Evolutionary conservation across 495 filamentous ascomycete genomes (phyloP).

Genomic region (Hypoxylon intermedium): DNA sequence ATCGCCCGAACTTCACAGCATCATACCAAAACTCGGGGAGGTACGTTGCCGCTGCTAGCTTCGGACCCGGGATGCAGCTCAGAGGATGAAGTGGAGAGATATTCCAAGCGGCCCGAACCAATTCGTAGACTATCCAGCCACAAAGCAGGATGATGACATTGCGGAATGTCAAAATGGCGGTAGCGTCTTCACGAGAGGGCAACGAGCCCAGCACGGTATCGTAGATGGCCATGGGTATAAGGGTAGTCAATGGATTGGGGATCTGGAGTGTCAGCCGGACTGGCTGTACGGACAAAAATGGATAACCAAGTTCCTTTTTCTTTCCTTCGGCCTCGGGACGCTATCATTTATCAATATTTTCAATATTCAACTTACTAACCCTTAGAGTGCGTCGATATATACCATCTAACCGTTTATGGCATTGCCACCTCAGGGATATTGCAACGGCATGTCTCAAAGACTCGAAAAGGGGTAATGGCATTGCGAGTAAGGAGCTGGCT

Average conservation of each 20-base stretch:
- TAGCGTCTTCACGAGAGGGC: slow-evolving; percentile 2
- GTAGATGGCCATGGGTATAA: slow-evolving; percentile 19
- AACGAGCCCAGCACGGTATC: background rate
- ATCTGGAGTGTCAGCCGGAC: background rate
- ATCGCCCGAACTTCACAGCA: slow-evolving; percentile 51
- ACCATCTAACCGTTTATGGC: background rate
- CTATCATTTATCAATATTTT: background rate
- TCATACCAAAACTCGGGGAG: slow-evolving; percentile 62
- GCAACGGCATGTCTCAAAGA: background rate
- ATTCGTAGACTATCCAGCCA: slow-evolving; percentile 36
- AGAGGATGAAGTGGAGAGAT: slow-evolving; percentile 46
- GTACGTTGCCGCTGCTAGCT: slow-evolving; percentile 53
- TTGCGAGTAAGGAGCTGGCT: background rate
- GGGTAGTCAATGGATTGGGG: slow-evolving; percentile 8
- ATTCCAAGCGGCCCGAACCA: slow-evolving; percentile 41
- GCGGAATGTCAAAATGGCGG: slow-evolving; percentile 1
- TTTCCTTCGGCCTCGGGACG: background rate
- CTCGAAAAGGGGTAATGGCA: background rate
- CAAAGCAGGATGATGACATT: slow-evolving; percentile 18
- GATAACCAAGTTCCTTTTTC: background rate
- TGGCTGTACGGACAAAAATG: background rate
- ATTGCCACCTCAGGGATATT: background rate
- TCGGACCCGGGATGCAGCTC: slow-evolving; percentile 56
- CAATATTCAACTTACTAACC: background rate
- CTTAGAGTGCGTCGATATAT: background rate